Evolutionary conservation across 495 filamentous ascomycete species (phyloP).

Genomic region (Lasiosphaeris hirsuta): DNA sequence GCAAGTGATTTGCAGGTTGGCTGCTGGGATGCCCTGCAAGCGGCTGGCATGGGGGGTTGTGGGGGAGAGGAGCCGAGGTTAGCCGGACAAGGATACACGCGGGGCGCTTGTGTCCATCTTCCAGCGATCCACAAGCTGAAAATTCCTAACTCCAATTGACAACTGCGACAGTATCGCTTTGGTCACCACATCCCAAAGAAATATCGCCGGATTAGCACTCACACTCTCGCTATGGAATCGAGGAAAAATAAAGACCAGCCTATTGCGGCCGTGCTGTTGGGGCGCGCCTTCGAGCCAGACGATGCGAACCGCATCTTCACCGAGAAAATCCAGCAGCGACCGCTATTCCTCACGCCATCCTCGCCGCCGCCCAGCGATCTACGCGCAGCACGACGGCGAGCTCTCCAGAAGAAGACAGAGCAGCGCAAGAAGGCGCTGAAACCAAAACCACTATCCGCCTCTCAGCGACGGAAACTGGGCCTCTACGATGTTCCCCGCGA

Average conservation of each 20-base stretch:
- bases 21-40: not conserved
- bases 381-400: conserved; percentile 58
- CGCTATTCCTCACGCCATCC: conserved; percentile 73
- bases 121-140: too few relatives aligned
- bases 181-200: too few relatives aligned
- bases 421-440: conserved; percentile 57
- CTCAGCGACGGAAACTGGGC: conserved; percentile 67
- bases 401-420: conserved; percentile 53
- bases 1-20: not conserved
- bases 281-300: conserved; percentile 68
- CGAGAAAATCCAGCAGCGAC: conserved; percentile 78
- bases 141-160: too few relatives aligned
- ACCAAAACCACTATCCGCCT: conserved; percentile 74
- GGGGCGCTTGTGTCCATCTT: too few relatives aligned
- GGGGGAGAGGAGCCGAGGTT: conserved; percentile 21
- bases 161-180: too few relatives aligned
- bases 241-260: conserved; percentile 26
- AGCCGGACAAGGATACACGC: conserved; percentile 7
- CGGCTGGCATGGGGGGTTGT: not conserved
- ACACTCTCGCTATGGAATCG: conserved; percentile 13
- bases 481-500: conserved; percentile 70
- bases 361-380: conserved; percentile 61
- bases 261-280: conserved; percentile 66
- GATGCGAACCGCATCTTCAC: conserved; percentile 67
- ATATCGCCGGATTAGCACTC: too few relatives aligned